Base-by-base conservation (phyloP, 805 yeast species). In the Candida peoriensis region DNA sequence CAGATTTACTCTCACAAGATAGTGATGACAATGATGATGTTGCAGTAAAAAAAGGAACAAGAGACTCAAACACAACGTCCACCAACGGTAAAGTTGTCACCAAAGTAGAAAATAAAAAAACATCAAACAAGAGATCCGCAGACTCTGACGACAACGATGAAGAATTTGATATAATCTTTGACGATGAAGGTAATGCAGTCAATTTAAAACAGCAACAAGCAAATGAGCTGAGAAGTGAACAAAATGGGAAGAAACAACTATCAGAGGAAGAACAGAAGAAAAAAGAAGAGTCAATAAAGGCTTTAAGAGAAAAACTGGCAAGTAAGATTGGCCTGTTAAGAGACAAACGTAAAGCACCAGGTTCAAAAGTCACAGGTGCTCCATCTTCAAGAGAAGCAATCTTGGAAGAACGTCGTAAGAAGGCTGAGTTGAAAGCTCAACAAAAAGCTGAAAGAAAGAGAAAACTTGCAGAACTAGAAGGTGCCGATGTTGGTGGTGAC, bases 311-410 rank as follows among this genome's bases (percentile, higher is more conserved):
- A n/a, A 82, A 82, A 56, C 71, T 93, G 28, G 80, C 90, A 20
- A 73, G 72, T 13, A 85, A 78, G 57, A 89, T 93, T 44, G 72
- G 66, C 37, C 63, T 61, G 8, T 52, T 93, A 63, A 77, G 79
- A 46, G 88, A 80, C 36, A 82, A 76, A 60, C 78, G 99, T 56
- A 89, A 82, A 51, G 98, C 97, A 2, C 93, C 94, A 1, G 97
- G 97, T 2, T 65, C 89, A 1, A 80, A 76, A 30, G 77, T 70
- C 5, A 66, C 71, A 5, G 96, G 96, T 17, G 93, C 96, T 0
- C 88, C 89, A 12, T 72, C 78, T 39, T 84, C 90, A 9, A 71
- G 97, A 59, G 94, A 87, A 46, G 89, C 81, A 27, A 78, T 84
- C 33, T 61, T 85, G 35, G 78, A 72, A 24, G 83, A 78, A 46